Evolutionary conservation across 1,139 yeast species (phyloP).

Genomic region (Suhomyces wounanorum): DNA sequence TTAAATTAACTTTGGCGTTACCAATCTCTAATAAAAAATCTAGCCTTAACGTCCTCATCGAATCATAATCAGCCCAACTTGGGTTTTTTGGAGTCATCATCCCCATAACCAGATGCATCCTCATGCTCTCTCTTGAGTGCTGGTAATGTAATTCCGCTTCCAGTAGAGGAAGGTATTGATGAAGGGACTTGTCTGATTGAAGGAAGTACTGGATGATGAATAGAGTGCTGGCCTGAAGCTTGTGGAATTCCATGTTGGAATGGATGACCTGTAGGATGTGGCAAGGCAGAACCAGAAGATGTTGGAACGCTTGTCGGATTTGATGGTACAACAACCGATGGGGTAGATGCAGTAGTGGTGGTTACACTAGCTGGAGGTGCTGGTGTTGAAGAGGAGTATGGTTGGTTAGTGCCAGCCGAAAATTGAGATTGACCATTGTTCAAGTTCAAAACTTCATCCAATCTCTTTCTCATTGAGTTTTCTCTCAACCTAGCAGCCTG

Average conservation of each 20-base stretch:
- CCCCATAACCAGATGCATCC: constrained; percentile 7
- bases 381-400: constrained; percentile 4
- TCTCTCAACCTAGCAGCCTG: constrained; percentile 58
- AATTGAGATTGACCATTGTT: constrained; percentile 4
- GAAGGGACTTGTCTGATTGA: constrained; percentile 15
- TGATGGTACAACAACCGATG: neutral
- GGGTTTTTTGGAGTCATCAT: constrained; percentile 15
- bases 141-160: constrained; percentile 20
- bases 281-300: constrained; percentile 4
- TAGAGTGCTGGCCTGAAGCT: constrained; percentile 4
- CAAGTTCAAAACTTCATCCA: constrained; percentile 43
- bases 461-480: constrained; percentile 47
- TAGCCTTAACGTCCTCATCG: constrained; percentile 1
- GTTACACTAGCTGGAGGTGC: constrained; percentile 3
- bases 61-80: constrained; percentile 12
- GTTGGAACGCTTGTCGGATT: constrained; percentile 2
- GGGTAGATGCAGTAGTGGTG: neutral
- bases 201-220: constrained; percentile 15
- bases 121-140: constrained; percentile 30
- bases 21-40: neutral
- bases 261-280: neutral
- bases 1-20: neutral
- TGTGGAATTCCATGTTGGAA: neutral
- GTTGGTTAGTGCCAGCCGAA: neutral
- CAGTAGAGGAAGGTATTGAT: constrained; percentile 12